These are phyloP conservation scores for Toxoplasma gondii DNA, from an alignment of 169 alveolate species.

Conservation along the genomic window DNA sequence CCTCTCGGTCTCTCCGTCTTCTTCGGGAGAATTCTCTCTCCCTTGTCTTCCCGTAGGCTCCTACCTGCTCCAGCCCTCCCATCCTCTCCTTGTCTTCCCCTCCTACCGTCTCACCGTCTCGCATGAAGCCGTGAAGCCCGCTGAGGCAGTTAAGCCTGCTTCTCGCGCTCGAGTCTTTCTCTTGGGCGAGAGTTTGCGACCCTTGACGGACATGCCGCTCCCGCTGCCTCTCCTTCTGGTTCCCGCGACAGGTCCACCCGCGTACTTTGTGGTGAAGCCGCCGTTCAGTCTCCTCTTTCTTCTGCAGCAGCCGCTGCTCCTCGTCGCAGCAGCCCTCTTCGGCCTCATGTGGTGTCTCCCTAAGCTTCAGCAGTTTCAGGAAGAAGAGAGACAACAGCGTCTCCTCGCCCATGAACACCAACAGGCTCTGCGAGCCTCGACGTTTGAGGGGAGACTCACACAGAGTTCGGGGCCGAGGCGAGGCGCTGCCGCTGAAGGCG, in stretches of 20 bases:
- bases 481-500: background rate
- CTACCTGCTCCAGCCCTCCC: conserved; percentile 20
- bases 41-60: conserved; percentile 16
- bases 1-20: background rate
- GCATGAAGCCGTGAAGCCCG: background rate
- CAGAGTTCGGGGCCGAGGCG: background rate
- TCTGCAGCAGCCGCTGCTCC: conserved; percentile 33
- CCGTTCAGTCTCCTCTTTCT: conserved; percentile 34
- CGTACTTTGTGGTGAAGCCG: conserved; percentile 1
- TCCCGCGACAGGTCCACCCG: background rate
- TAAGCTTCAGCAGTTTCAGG: conserved; percentile 7
- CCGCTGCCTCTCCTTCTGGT: background rate
- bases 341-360: conserved; percentile 46
- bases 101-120: conserved; percentile 4
- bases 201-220: background rate
- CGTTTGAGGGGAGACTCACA: background rate
- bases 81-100: background rate
- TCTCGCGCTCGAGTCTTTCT: background rate
- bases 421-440: background rate
- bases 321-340: background rate
- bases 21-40: background rate
- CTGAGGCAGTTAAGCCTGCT: background rate
- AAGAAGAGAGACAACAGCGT: conserved; percentile 33
- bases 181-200: conserved; percentile 21
- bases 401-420: conserved; percentile 4